A percentile compares a stretch with the other conserved stretches of the same genome.
Conservation (phyloP, 441 rosid genomes). For the Pelargonium australe region DNA sequence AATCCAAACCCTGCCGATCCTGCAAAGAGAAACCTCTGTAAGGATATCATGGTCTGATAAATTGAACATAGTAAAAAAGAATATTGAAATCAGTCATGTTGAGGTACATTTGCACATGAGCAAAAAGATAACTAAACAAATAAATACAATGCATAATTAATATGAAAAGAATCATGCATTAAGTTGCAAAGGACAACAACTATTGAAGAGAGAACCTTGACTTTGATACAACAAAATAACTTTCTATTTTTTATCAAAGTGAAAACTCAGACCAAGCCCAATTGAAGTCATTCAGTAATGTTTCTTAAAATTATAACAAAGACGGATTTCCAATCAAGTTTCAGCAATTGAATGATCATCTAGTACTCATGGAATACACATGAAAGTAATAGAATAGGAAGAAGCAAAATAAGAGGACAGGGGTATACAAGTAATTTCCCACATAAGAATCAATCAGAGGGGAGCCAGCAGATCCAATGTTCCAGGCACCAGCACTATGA, state of each 20-base stretch:
- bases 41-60: neutral
- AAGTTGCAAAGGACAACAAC: neutral
- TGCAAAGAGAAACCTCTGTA: slow-evolving; percentile 12
- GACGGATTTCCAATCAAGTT: neutral
- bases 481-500: slow-evolving; percentile 7
- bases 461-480: neutral
- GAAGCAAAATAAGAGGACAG: neutral
- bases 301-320: neutral
- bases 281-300: neutral
- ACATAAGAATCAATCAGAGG: neutral
- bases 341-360: neutral
- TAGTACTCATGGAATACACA: neutral
- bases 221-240: neutral
- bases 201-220: neutral
- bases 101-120: neutral
- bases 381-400: neutral
- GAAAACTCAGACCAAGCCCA: neutral
- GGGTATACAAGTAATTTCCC: neutral
- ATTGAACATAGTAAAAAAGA: neutral
- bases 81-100: neutral
- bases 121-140: neutral
- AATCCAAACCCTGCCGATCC: slow-evolving; percentile 24
- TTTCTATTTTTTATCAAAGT: neutral
- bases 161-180: neutral
- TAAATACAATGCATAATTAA: neutral